Evolutionary conservation across 106 monocot genomes (phyloP).

Genomic region (Phalaenopsis aphrodite): DNA sequence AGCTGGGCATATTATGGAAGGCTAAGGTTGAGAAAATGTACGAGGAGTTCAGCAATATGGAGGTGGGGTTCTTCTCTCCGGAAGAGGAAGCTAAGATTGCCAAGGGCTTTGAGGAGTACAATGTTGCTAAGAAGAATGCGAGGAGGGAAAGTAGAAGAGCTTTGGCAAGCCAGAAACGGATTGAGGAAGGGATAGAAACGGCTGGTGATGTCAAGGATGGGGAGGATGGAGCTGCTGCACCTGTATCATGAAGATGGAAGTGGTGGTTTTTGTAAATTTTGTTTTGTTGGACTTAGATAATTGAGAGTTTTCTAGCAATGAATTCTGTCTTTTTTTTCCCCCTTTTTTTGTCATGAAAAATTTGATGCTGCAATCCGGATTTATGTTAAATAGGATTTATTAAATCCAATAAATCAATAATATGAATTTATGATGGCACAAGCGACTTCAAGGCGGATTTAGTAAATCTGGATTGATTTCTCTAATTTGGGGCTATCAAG

Average conservation of each 20-base stretch:
- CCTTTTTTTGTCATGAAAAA: too few relatives aligned
- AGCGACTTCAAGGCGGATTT: too few relatives aligned
- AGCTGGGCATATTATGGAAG: conserved; percentile 86
- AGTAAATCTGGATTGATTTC: too few relatives aligned
- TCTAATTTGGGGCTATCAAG: too few relatives aligned
- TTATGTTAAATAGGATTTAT: too few relatives aligned
- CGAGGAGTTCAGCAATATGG: conserved; percentile 48
- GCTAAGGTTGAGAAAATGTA: conserved; percentile 80
- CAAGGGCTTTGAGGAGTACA: conserved; percentile 44
- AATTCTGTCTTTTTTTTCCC: too few relatives aligned
- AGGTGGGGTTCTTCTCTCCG: conserved; percentile 59
- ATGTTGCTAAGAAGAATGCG: conserved; percentile 31
- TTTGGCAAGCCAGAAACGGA: conserved; percentile 19
- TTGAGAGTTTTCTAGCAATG: too few relatives aligned
- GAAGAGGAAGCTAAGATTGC: conserved; percentile 63
- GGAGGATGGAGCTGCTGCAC: background rate
- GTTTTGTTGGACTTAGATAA: too few relatives aligned
- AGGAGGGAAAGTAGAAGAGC: conserved; percentile 26
- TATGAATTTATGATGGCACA: too few relatives aligned
- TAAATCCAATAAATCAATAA: too few relatives aligned
- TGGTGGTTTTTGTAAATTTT: too few relatives aligned
- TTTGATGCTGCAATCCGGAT: too few relatives aligned
- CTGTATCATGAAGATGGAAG: background rate
- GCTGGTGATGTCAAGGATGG: conserved; percentile 8
- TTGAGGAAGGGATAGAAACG: background rate